Percentiles rank a stretch among this genome's conserved stretches.
These are phyloP conservation scores for Dalbergia oliveri DNA, from an alignment of 306 rosid genomes.

Conservation along the genomic window DNA sequence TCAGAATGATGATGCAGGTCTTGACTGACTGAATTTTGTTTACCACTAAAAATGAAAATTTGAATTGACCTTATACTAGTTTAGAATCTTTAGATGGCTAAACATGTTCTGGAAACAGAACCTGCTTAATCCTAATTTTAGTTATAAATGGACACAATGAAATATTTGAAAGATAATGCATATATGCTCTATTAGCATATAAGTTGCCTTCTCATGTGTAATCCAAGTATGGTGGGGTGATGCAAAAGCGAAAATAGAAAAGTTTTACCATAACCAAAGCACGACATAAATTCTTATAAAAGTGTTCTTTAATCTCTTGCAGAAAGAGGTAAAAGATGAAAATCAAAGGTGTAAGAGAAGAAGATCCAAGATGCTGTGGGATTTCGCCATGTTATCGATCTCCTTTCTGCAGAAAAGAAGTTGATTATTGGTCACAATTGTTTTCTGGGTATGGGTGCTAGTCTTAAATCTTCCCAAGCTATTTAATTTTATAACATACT, in stretches of 20 bases:
- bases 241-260: slow-evolving; percentile 29
- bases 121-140: slow-evolving; percentile 14
- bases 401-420: slow-evolving; percentile 84
- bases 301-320: slow-evolving; percentile 43
- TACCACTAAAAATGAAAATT: slow-evolving; percentile 8
- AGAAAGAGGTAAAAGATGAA: slow-evolving; percentile 80
- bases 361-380: slow-evolving; percentile 84
- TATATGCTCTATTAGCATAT: slow-evolving; percentile 28
- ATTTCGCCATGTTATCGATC: slow-evolving; percentile 95
- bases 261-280: slow-evolving; percentile 12
- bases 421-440: slow-evolving; percentile 92
- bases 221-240: slow-evolving; percentile 9
- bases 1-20: not conserved
- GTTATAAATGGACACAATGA: slow-evolving; percentile 13
- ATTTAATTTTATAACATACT: slow-evolving; percentile 38
- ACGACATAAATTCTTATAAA: slow-evolving; percentile 5
- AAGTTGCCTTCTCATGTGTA: slow-evolving; percentile 32
- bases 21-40: slow-evolving; percentile 3
- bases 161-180: not conserved
- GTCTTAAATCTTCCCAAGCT: slow-evolving; percentile 26
- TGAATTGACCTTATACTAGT: slow-evolving; percentile 15
- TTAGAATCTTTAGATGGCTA: slow-evolving; percentile 38
- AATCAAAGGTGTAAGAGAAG: slow-evolving; percentile 57
- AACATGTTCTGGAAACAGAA: slow-evolving; percentile 8
- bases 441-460: slow-evolving; percentile 70